These are phyloP conservation scores for Mortierella antarctica DNA, from an alignment of 192 early-diverging fungal genomes.

Conservation along the genomic window DNA sequence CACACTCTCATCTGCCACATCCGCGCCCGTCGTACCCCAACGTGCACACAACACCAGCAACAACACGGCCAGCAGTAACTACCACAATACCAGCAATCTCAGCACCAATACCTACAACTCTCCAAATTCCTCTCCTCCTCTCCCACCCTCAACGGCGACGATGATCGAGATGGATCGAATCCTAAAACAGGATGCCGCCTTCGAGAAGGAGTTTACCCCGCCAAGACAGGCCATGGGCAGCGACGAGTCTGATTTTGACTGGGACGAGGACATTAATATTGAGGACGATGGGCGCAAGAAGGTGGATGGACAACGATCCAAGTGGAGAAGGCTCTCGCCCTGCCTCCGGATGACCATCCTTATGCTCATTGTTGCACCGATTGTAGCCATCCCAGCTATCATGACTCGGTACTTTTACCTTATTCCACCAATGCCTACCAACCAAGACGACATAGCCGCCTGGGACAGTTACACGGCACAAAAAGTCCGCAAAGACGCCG, in stretches of 20 bases:
- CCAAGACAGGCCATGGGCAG: slow-evolving; percentile 43
- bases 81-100: background rate
- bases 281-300: slow-evolving; percentile 34
- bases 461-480: slow-evolving; percentile 49
- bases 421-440: background rate
- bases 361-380: slow-evolving; percentile 62
- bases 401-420: slow-evolving; percentile 51
- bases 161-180: slow-evolving; percentile 53
- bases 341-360: slow-evolving; percentile 62
- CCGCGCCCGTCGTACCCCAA: background rate
- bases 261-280: slow-evolving; percentile 50
- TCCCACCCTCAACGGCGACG: slow-evolving; percentile 17
- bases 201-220: slow-evolving; percentile 35
- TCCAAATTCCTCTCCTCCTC: slow-evolving; percentile 2
- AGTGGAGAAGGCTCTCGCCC: slow-evolving; percentile 66
- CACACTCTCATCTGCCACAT: slow-evolving; percentile 10
- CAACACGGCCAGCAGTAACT: background rate
- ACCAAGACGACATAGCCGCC: slow-evolving; percentile 19
- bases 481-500: slow-evolving; percentile 59
- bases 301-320: slow-evolving; percentile 26
- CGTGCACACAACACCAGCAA: background rate
- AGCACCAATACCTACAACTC: background rate
- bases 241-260: slow-evolving; percentile 53
- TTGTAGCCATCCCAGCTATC: slow-evolving; percentile 64
- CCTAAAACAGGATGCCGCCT: slow-evolving; percentile 35